A percentile compares a stretch with the other conserved stretches of the same genome.
These are phyloP conservation scores for Sporothrix curviconia DNA, from an alignment of 2,329 filamentous ascomycete species.

Conservation along the genomic window DNA sequence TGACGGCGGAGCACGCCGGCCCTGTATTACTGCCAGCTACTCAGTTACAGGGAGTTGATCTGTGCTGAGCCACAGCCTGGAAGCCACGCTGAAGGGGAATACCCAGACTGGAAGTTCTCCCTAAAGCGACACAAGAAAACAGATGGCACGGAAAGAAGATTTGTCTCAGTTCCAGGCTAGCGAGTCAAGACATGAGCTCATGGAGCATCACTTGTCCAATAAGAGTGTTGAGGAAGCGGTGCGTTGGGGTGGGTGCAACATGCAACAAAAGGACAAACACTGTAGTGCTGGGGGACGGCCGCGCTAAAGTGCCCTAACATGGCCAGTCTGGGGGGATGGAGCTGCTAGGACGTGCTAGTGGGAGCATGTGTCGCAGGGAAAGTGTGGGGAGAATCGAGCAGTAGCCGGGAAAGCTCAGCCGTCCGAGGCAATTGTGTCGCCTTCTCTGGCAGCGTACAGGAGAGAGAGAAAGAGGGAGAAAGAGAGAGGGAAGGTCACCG, in stretches of 20 bases:
- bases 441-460: background rate
- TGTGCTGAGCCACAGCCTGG: too few relatives aligned
- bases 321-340: background rate
- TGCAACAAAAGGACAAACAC: background rate
- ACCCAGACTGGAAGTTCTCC: too few relatives aligned
- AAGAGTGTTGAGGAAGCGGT: background rate
- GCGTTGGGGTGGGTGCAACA: too few relatives aligned
- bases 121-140: too few relatives aligned
- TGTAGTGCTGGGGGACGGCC: too few relatives aligned
- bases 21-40: too few relatives aligned
- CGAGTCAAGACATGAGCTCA: slow-evolving; percentile 10
- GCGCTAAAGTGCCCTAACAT: background rate
- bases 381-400: background rate
- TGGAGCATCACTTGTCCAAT: background rate
- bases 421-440: slow-evolving; percentile 1
- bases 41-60: too few relatives aligned
- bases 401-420: slow-evolving; percentile 8
- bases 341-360: background rate
- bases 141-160: too few relatives aligned
- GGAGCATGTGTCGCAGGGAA: background rate
- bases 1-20: too few relatives aligned
- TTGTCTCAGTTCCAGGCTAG: too few relatives aligned
- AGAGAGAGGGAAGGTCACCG: background rate
- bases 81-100: too few relatives aligned
- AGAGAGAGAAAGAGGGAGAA: background rate